Base-by-base conservation (phyloP, 2,329 filamentous ascomycete genomes). In the Metarhizium anisopliae region DNA sequence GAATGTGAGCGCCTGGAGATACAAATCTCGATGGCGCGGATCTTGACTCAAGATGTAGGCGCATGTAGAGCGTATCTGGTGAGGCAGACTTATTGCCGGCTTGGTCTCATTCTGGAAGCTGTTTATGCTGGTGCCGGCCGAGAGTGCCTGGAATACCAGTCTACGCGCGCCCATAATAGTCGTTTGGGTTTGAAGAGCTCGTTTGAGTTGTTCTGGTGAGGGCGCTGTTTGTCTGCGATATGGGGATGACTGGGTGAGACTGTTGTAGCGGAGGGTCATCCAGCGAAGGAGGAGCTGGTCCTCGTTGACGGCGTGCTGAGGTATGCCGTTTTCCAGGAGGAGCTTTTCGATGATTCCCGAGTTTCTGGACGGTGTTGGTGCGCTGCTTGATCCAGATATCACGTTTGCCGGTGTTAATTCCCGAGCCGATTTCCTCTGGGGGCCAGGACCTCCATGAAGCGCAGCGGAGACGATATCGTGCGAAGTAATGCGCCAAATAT, bases 381-480 rank as follows among this genome's bases (percentile, higher is more conserved):
- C 2, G 42, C 14, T 51, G 18, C 4, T 25, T 38, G 5, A 2
- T 6, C 6, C 25, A 7, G 45, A 49, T 16, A 49, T 49, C 4
- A 30, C 6, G 18, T n/a, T 25, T 16, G 45, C 45, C 10, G 45
- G 45, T 8, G 20, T 49, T 30, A 14, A 49, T 2, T 47, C 47
- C 16, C 29, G 42, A 35, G 53, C 56, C 36, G 45, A 25, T 29
- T 20, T 53, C 40, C 18, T 55, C 25, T 52, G 35, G 8, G 16
- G 5, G 3, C 43, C 25, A 11, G 52, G 50, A 35, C 49, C 56
- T 6, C 52, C 49, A 16, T 55, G 50, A n/a, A 58, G 56, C 42
- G 73, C 71, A 16, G 65, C 66, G 10, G 70, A 71, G 53, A 79
- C 62, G 25, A 80, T 58, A 60, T 80, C 77, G 50, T 72, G 63